Conservation (phyloP, 2,329 filamentous ascomycete genomes). For the Neocucurbitaria cava region DNA sequence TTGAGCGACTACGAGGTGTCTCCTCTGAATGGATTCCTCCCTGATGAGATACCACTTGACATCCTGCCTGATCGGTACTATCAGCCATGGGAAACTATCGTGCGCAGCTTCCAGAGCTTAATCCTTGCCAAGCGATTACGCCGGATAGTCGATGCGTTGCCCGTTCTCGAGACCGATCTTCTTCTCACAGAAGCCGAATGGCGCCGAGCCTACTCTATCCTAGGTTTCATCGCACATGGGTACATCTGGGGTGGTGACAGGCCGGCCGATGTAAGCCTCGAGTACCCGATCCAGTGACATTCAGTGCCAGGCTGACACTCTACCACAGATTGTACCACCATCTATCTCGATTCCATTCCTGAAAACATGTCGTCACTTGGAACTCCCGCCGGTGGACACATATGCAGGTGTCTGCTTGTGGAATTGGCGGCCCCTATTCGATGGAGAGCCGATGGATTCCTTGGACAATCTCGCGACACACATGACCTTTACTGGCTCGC, state of each 20-base stretch:
- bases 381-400: constrained; percentile 90
- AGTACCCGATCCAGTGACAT: neutral
- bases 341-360: constrained; percentile 84
- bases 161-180: constrained; percentile 81
- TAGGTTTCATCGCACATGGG: constrained; percentile 81
- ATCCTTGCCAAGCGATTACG: constrained; percentile 85
- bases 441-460: constrained; percentile 79
- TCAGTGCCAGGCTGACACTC: constrained; percentile 23
- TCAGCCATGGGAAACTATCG: constrained; percentile 89
- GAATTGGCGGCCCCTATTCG: constrained; percentile 95
- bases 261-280: constrained; percentile 68
- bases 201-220: constrained; percentile 82
- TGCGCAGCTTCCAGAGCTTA: constrained; percentile 83
- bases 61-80: constrained; percentile 89
- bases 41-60: constrained; percentile 78
- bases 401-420: constrained; percentile 92
- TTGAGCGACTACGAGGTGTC: constrained; percentile 82
- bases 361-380: constrained; percentile 75
- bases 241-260: constrained; percentile 88
- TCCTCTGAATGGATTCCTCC: constrained; percentile 84
- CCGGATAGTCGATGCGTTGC: constrained; percentile 78
- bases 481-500: constrained; percentile 88
- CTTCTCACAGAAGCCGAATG: constrained; percentile 88
- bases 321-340: constrained; percentile 69
- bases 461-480: constrained; percentile 89